Base-by-base conservation (phyloP, 164 flowering plant species). In the Vitis rupestris region DNA sequence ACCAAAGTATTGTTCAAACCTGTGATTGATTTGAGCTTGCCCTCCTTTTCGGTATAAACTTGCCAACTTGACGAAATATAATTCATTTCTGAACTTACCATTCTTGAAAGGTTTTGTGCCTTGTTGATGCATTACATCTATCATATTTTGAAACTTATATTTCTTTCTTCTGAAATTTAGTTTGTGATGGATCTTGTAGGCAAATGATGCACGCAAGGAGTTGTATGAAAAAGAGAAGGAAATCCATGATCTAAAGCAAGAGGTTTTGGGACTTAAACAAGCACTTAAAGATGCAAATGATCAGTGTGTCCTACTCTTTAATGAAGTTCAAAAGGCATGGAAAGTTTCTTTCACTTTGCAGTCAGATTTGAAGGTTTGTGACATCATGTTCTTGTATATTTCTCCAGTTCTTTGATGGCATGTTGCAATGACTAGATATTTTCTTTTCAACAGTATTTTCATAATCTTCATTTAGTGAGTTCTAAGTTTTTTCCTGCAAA, bases 281-380 rank as follows among this genome's bases (percentile, higher is more conserved):
- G 84, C 84, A 68, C 85, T 87, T 12, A 90, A 89, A 73, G 94
- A 87, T 72, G 95, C 94, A 63, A 93, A 90, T 80, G 97, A 93
- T 78, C 99, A 95, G 68, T 85, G 97, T 69, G 80, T 85, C 61
- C 83, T 93, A 50, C 95, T 95, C 61, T 91, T 84, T 79, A 88
- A 87, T 78, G 98, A 93, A 85, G 96, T 93, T 69, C 99, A 95
- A 74, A 95, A 91, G 80, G 98, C 97, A 10, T 92, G 98, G 97
- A 91, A 90, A 86, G 93, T 89, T 80, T 93, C 98, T 50, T 87
- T 77, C 67, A 86, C 96, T 10, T 64, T 95, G 75, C 99, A 95
- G 77, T 78, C 92, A 49, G 97, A 92, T 82, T 72, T 95, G 69
- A 94, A 92, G 97, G 99, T 92, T 63, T 67, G 69, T 69, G 50